Base-by-base conservation (phyloP, 2,329 filamentous ascomycete species). In the Trichoderma arundinaceum region DNA sequence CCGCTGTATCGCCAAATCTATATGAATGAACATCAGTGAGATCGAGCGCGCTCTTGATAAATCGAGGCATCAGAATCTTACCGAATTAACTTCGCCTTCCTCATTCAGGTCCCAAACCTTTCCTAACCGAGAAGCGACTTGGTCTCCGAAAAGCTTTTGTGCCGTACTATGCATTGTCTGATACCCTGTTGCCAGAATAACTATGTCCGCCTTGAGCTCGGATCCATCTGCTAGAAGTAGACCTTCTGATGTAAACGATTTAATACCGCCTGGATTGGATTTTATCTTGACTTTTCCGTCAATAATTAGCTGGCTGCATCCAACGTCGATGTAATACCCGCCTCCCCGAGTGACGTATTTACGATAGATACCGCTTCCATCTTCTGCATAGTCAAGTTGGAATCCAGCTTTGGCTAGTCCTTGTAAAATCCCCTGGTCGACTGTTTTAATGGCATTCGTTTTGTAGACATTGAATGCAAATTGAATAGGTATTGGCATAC, bases 101-200 rank as follows among this genome's bases (percentile, higher is more conserved):
- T 79, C 75, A 7, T 89, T 85, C 66, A 88, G 80, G 0, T 86
- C 87, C 86, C 88, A 90, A 15, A 89, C 48, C 82, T 69, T 88
- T 85, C 4, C 78, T 78, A 7, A 87, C 81, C 48, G 22, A n/a
- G 38, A 44, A 2, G 48, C 39, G 35, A 53, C 46, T 33, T 62
- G 44, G 15, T 51, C 33, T n/a, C 48, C 46, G 19, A 53, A 62
- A 12, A 53, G 28, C 5, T 7, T 62, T 33, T 43, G 38, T 19
- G 59, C 59, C 4, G 48, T 53, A 17, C 28, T 53, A 28, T 22
- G 48, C 59, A 52, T 52, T 13, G 46, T 43, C n/a, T 62, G 48
- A 17, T 52, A 62, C 10, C 58, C 59, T n/a, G 39, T 52, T 35
- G 48, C 48, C 8, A 62, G 17, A n/a, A 52, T 17, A 13, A 52